Percentiles rank a stretch among this genome's conserved stretches.
phyloP scores from a whole-genome alignment of 2,329 filamentous ascomycete genomes.

The Apiospora koreana region DNA sequence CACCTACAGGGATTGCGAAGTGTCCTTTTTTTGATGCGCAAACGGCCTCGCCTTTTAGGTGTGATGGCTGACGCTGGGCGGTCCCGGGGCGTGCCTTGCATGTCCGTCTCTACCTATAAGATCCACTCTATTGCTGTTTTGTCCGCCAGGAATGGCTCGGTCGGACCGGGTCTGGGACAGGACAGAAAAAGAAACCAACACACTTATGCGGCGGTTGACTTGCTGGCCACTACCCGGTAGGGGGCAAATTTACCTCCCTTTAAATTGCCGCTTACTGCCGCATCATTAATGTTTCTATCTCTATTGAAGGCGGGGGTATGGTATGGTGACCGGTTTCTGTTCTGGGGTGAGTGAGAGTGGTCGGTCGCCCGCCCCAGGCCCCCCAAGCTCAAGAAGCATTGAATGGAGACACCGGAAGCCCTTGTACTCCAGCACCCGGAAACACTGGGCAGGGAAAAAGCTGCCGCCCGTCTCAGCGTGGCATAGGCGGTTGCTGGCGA shows the following conservation, averaged over 20 bases:
- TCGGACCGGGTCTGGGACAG: constrained; percentile 5
- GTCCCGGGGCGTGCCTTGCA: constrained; percentile 6
- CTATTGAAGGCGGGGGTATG: neutral
- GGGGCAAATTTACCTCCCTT: neutral
- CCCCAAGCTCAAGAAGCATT: neutral
- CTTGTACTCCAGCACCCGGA: constrained; percentile 8
- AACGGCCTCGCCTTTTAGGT: neutral
- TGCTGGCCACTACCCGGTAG: neutral
- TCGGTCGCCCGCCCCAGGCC: neutral
- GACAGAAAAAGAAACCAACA: neutral
- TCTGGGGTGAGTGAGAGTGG: neutral
- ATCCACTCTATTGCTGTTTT: constrained; percentile 6
- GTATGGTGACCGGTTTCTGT: neutral
- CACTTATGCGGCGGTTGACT: neutral
- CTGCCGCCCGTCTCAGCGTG: constrained; percentile 3
- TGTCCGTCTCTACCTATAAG: constrained; percentile 4
- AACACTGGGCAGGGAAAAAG: constrained; percentile 3
- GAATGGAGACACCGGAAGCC: constrained; percentile 8
- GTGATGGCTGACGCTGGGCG: constrained; percentile 8
- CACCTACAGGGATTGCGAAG: neutral
- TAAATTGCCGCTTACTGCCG: neutral
- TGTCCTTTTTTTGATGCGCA: neutral
- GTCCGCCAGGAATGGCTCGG: constrained; percentile 4
- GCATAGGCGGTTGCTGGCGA: neutral
- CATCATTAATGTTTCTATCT: neutral